Conservation (phyloP, 768 basidiomycete genomes). For the Amanita jacksonii region DNA sequence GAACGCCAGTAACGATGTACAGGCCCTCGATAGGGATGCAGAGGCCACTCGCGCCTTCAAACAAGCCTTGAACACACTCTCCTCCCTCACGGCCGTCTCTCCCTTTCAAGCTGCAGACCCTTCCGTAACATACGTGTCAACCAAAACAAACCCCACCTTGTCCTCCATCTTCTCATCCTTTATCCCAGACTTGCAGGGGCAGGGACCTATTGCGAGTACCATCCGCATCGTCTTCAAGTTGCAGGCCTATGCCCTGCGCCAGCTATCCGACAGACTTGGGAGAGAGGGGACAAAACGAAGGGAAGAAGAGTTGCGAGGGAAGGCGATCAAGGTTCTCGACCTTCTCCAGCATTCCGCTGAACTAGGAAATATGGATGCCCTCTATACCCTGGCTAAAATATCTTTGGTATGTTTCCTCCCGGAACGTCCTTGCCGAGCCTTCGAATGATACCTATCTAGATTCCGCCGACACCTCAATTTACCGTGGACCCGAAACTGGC, state of each 20-base stretch:
- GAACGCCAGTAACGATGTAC: constrained; percentile 18
- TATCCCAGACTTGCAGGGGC: constrained; percentile 64
- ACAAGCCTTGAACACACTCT: constrained; percentile 60
- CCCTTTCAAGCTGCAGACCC: constrained; percentile 49
- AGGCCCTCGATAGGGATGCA: constrained; percentile 32
- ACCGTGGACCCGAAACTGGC: constrained; percentile 51
- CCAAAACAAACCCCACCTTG: constrained; percentile 22
- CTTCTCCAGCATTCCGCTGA: constrained; percentile 75
- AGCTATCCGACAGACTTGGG: constrained; percentile 29
- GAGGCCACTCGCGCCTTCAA: constrained; percentile 71
- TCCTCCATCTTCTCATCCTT: constrained; percentile 55
- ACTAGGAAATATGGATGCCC: constrained; percentile 64
- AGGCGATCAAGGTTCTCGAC: constrained; percentile 76
- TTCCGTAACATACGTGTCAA: constrained; percentile 28
- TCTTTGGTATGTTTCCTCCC: constrained; percentile 43
- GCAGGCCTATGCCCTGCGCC: constrained; percentile 44
- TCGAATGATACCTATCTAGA: constrained; percentile 29
- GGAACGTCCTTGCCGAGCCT: not conserved
- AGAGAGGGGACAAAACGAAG: constrained; percentile 39
- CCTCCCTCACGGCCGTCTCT: constrained; percentile 46
- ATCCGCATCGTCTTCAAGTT: constrained; percentile 61
- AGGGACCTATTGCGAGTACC: constrained; percentile 64
- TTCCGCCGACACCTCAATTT: constrained; percentile 66
- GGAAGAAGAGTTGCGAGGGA: constrained; percentile 58
- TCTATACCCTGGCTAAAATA: constrained; percentile 57